These are phyloP conservation scores for Colletotrichum liaoningense DNA, from an alignment of 2,329 filamentous ascomycete genomes.

Conservation along the genomic window DNA sequence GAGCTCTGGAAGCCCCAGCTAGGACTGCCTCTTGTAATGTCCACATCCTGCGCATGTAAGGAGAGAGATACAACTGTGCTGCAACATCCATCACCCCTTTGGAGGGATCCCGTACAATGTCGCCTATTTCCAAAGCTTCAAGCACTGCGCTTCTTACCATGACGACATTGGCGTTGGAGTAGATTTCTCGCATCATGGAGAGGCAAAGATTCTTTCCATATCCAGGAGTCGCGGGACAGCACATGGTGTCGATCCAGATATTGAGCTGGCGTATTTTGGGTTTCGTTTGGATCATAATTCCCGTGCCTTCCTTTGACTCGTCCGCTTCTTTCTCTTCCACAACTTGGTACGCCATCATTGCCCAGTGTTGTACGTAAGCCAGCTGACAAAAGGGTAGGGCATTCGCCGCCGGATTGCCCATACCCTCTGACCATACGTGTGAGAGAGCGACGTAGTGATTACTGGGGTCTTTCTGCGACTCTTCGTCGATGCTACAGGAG, in stretches of 20 bases:
- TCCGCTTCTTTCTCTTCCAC: neutral
- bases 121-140: neutral
- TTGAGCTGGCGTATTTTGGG: neutral
- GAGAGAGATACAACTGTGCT: slow-evolving; percentile 9
- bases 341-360: slow-evolving; percentile 2
- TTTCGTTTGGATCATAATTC: neutral
- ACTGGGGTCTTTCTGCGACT: slow-evolving; percentile 1
- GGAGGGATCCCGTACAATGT: neutral
- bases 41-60: slow-evolving; percentile 31
- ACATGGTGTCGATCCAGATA: slow-evolving; percentile 18
- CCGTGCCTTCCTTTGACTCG: neutral
- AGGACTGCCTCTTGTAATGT: slow-evolving; percentile 30
- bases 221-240: slow-evolving; percentile 6
- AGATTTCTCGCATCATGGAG: slow-evolving; percentile 16
- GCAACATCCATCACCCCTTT: slow-evolving; percentile 14
- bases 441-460: slow-evolving; percentile 26
- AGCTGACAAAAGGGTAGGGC: slow-evolving; percentile 22
- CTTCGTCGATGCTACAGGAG: neutral
- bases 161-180: slow-evolving; percentile 21
- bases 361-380: slow-evolving; percentile 2
- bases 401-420: slow-evolving; percentile 2
- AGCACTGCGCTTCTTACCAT: slow-evolving; percentile 16
- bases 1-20: neutral
- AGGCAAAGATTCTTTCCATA: slow-evolving; percentile 19
- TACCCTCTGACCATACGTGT: slow-evolving; percentile 19